A percentile compares a stretch with the other conserved stretches of the same genome.
Evolutionary conservation across 805 yeast genomes (phyloP).

Genomic region (Pichia californica): DNA sequence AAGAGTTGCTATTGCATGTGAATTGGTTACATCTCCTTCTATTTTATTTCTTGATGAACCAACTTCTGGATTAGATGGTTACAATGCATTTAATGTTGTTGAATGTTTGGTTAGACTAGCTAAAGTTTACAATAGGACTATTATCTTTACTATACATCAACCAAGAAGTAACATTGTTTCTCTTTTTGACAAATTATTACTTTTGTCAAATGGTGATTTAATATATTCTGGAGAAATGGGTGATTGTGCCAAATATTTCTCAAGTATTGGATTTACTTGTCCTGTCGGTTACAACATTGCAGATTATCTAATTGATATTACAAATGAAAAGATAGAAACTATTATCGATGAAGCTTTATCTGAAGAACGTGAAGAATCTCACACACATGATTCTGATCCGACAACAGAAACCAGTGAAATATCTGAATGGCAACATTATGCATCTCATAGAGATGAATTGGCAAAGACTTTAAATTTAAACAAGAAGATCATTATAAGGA

Average conservation of each 20-base stretch:
- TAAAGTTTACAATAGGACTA: slow-evolving; percentile 74
- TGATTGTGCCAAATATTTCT: slow-evolving; percentile 69
- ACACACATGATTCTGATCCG: slow-evolving; percentile 13
- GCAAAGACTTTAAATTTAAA: slow-evolving; percentile 22
- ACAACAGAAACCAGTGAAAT: slow-evolving; percentile 33
- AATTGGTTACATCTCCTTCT: slow-evolving; percentile 82
- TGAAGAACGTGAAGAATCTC: slow-evolving; percentile 19
- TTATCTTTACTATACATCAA: slow-evolving; percentile 91
- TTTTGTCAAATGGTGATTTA: slow-evolving; percentile 78
- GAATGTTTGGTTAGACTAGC: slow-evolving; percentile 80
- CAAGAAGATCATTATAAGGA: slow-evolving; percentile 3
- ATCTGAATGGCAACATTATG: slow-evolving; percentile 82
- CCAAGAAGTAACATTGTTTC: slow-evolving; percentile 95
- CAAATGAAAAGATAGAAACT: slow-evolving; percentile 45
- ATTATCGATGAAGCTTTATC: background rate
- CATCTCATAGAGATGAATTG: slow-evolving; percentile 71
- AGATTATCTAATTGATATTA: slow-evolving; percentile 85
- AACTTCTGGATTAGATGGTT: slow-evolving; percentile 92
- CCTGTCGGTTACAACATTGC: slow-evolving; percentile 92
- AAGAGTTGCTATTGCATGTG: slow-evolving; percentile 91
- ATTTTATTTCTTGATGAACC: slow-evolving; percentile 85
- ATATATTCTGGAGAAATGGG: slow-evolving; percentile 84
- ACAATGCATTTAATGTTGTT: slow-evolving; percentile 85
- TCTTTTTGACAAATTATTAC: slow-evolving; percentile 72
- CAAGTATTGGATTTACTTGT: slow-evolving; percentile 68